phyloP scores from a whole-genome alignment of 163 green algal species.

The Scenedesmus sp. region DNA sequence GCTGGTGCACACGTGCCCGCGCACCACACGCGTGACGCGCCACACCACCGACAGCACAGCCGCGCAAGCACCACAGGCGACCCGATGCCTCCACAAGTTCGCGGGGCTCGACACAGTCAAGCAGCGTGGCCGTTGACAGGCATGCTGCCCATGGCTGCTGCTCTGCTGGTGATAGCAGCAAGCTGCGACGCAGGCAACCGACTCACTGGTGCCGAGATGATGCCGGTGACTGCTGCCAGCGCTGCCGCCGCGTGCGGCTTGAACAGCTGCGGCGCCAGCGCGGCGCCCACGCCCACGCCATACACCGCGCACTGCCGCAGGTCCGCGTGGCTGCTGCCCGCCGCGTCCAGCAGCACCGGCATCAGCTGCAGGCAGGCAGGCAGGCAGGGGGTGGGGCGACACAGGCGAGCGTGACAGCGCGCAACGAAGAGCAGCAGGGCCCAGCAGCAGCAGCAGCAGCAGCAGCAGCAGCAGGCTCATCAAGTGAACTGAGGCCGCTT shows the following conservation, averaged over 20 bases:
- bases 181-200: not conserved
- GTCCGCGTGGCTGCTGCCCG: constrained; percentile 68
- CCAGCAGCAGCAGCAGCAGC: not conserved
- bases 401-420: not conserved
- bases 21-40: not conserved
- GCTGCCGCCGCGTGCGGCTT: constrained; percentile 62
- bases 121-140: no score
- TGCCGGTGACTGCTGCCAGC: constrained; percentile 65
- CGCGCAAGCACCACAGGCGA: not conserved
- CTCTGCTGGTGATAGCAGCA: no score
- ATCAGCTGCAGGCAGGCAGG: constrained; percentile 69
- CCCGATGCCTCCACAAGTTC: not conserved
- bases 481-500: no score
- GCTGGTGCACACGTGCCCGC: not conserved
- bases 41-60: not conserved
- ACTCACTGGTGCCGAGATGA: constrained; percentile 74
- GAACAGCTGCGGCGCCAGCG: constrained; percentile 60
- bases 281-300: constrained; percentile 84
- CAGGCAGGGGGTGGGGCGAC: not conserved
- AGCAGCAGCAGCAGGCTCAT: no score
- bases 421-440: not conserved
- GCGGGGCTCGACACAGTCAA: no score
- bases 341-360: constrained; percentile 82
- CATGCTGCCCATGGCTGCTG: no score
- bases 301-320: constrained; percentile 92